Evolutionary conservation across 176 grass and related monocot genomes (phyloP).

Genomic region (Cenchrus americanus): DNA sequence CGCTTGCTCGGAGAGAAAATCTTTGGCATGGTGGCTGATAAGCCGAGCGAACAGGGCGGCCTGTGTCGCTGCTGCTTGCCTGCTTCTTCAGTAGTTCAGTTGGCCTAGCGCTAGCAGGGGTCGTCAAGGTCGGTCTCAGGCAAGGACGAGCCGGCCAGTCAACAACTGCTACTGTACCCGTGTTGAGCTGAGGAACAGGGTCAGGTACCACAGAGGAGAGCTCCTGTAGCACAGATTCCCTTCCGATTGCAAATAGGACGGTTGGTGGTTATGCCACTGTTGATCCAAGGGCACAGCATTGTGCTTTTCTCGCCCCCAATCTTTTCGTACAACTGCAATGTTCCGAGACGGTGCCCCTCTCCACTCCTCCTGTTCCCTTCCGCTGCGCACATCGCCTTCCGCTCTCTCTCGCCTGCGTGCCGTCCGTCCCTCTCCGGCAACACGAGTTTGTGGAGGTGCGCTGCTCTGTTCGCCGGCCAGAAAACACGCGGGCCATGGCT

Average conservation of each 20-base stretch:
- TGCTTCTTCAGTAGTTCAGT: not conserved
- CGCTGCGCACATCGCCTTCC: not conserved
- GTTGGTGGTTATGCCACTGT: not conserved
- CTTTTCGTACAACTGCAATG: no score
- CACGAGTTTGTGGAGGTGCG: no score
- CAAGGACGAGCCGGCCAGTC: not conserved
- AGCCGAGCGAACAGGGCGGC: no score
- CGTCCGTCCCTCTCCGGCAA: no score
- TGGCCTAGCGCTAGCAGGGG: not conserved
- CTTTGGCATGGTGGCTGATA: no score
- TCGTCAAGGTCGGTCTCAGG: not conserved
- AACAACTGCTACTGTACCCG: not conserved
- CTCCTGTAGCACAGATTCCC: not conserved
- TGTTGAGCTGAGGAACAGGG: not conserved
- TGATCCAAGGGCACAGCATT: not conserved
- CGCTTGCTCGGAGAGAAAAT: no score
- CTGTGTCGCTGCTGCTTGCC: no score
- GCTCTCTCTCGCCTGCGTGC: no score
- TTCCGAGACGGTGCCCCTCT: not conserved
- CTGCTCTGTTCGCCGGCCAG: not conserved
- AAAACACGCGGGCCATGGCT: not conserved
- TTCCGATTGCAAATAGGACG: not conserved
- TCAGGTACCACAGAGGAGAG: not conserved
- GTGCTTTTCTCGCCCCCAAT: not conserved
- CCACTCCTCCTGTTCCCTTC: not conserved